phyloP scores from a whole-genome alignment of 1,284 basidiomycete genomes.

The Trametes polyzona region DNA sequence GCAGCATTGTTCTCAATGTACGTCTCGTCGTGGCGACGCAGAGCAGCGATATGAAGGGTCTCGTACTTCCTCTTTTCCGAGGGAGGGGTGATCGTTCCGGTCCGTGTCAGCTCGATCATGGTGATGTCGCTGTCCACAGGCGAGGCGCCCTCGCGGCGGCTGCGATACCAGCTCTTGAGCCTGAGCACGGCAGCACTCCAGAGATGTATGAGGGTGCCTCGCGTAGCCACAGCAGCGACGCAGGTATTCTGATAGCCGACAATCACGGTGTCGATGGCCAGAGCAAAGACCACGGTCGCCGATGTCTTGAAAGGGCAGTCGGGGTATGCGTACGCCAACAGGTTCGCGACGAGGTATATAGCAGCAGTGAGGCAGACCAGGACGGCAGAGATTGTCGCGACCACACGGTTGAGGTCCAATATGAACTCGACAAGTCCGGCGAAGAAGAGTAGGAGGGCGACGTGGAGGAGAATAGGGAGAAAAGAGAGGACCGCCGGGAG shows the following conservation, averaged over 20 bases:
- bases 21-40: background rate
- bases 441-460: slow-evolving; percentile 21
- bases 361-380: slow-evolving; percentile 9
- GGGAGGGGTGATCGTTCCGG: background rate
- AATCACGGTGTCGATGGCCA: background rate
- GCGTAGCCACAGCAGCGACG: background rate
- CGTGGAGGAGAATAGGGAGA: slow-evolving; percentile 20
- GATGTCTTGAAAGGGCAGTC: slow-evolving; percentile 22
- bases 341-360: slow-evolving; percentile 8
- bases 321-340: slow-evolving; percentile 12
- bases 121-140: background rate
- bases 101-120: too few relatives aligned
- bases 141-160: background rate
- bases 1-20: background rate
- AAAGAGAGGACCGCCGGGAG: slow-evolving; percentile 7
- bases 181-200: background rate
- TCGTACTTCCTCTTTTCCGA: background rate
- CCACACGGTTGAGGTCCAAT: slow-evolving; percentile 6
- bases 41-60: background rate
- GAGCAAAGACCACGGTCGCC: slow-evolving; percentile 1
- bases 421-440: slow-evolving; percentile 20
- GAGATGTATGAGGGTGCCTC: background rate
- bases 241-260: background rate
- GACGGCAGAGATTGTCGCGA: slow-evolving; percentile 3
- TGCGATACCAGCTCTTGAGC: background rate